phyloP scores from a whole-genome alignment of 2,329 filamentous ascomycete species.

The Scedosporium apiospermum region DNA sequence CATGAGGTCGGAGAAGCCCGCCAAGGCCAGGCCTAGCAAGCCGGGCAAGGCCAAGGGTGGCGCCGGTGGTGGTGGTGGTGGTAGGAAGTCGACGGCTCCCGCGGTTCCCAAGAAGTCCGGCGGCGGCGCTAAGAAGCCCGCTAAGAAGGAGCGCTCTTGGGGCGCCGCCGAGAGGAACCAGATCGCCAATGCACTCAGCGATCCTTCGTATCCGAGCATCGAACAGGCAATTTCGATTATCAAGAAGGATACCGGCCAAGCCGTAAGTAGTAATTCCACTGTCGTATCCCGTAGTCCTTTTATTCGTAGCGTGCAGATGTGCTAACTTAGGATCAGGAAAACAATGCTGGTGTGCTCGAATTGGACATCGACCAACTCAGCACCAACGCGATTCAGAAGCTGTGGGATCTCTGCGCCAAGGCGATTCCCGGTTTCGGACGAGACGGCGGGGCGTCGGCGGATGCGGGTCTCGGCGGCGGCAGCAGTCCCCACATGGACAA shows the following conservation, averaged over 20 bases:
- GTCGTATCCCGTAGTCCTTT: background rate
- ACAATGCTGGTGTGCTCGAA: conserved; percentile 49
- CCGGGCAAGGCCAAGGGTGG: conserved; percentile 43
- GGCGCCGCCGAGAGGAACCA: conserved; percentile 65
- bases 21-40: conserved; percentile 42
- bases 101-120: conserved; percentile 29
- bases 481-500: conserved; percentile 11
- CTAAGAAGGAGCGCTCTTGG: conserved; percentile 29
- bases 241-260: conserved; percentile 71
- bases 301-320: background rate
- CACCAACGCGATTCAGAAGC: conserved; percentile 42
- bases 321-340: conserved; percentile 32
- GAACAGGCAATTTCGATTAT: conserved; percentile 81
- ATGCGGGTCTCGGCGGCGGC: conserved; percentile 15
- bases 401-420: conserved; percentile 37
- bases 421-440: conserved; percentile 30
- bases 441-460: conserved; percentile 16
- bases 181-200: conserved; percentile 77
- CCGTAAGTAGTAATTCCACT: conserved; percentile 44
- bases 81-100: conserved; percentile 14
- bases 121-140: conserved; percentile 19
- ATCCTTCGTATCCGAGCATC: conserved; percentile 69
- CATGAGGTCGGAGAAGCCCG: conserved; percentile 47
- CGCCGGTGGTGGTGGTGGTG: conserved; percentile 15
- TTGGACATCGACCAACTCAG: conserved; percentile 50